Percentiles rank a stretch among this genome's conserved stretches.
phyloP scores from a whole-genome alignment of 2,329 filamentous ascomycete genomes.

The Parastagonospora avenae region DNA sequence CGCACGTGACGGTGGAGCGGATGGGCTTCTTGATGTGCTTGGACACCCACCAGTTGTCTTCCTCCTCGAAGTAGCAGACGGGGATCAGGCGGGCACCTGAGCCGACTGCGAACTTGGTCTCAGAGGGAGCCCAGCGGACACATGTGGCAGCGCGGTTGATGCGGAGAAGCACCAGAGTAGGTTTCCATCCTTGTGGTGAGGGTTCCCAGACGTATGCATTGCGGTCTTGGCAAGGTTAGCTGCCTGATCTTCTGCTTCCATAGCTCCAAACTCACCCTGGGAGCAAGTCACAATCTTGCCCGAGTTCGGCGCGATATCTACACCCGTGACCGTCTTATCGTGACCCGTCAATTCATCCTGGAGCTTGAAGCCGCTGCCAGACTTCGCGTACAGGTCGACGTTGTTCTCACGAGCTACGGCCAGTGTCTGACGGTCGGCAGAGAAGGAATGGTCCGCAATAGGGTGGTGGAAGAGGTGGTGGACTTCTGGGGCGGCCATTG shows the following conservation, averaged over 20 bases:
- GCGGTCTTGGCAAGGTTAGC: constrained; percentile 66
- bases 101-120: constrained; percentile 96
- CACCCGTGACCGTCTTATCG: constrained; percentile 94
- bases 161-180: constrained; percentile 92
- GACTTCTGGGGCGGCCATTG: constrained; percentile 85
- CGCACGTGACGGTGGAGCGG: constrained; percentile 91
- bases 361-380: constrained; percentile 76
- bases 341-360: constrained; percentile 95
- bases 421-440: constrained; percentile 83
- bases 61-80: constrained; percentile 97
- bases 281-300: constrained; percentile 98
- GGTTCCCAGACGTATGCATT: constrained; percentile 99
- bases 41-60: constrained; percentile 99
- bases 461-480: constrained; percentile 97
- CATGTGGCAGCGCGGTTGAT: constrained; percentile 97
- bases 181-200: constrained; percentile 90
- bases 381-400: constrained; percentile 83
- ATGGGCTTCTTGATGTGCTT: constrained; percentile 99
- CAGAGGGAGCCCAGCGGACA: constrained; percentile 94
- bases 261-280: constrained; percentile 66
- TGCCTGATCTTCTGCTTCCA: constrained; percentile 5
- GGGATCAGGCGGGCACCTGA: constrained; percentile 95
- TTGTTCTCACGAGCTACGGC: constrained; percentile 89
- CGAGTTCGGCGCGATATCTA: constrained; percentile 89
- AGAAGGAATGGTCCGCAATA: constrained; percentile 98